Evolutionary conservation across 2,329 filamentous ascomycete genomes (phyloP).

Genomic region (Claviceps maximensis): DNA sequence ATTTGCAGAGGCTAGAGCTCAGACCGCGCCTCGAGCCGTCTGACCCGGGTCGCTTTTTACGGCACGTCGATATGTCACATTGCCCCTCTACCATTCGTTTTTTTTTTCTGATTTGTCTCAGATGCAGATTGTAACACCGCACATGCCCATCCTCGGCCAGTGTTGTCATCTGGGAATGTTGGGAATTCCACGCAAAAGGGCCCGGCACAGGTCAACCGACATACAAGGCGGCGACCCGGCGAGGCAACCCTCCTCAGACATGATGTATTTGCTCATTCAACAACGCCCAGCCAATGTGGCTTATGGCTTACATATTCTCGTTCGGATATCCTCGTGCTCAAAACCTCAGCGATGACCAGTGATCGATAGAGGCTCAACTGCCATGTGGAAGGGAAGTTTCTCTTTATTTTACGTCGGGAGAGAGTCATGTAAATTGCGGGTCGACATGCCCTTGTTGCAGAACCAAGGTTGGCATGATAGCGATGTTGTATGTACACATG

Average conservation of each 20-base stretch:
- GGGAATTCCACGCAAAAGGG: background rate
- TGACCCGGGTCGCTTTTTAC: background rate
- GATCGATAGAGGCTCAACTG: background rate
- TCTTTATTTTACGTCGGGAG: background rate
- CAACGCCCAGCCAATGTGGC: background rate
- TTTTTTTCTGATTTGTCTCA: background rate
- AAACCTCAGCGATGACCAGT: background rate
- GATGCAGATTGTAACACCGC: background rate
- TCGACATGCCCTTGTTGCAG: background rate
- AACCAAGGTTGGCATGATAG: background rate
- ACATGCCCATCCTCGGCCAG: background rate
- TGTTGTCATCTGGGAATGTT: background rate
- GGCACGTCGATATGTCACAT: background rate
- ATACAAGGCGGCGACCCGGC: background rate
- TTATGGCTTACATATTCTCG: background rate
- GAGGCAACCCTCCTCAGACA: background rate
- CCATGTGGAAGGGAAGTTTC: no score
- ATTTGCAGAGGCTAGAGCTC: background rate
- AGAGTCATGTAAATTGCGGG: background rate
- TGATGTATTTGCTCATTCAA: background rate
- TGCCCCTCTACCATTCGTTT: background rate
- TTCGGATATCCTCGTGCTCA: background rate
- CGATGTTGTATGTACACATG: background rate
- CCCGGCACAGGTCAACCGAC: background rate
- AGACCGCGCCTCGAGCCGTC: background rate